Conservation (phyloP, 345 rosid genomes). For the Firmiana major region DNA sequence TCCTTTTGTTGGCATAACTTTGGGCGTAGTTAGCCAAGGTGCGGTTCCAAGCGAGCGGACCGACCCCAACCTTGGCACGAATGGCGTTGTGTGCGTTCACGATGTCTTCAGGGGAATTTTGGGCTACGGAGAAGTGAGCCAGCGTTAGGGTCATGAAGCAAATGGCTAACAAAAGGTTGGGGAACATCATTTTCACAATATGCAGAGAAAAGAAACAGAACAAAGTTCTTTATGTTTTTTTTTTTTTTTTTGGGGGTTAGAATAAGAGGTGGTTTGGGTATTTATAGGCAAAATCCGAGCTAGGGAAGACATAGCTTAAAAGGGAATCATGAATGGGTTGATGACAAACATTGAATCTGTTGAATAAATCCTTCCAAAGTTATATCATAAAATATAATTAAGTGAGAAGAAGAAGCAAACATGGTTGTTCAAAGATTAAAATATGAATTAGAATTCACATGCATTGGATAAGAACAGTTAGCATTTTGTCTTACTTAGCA, state of each 20-base stretch:
- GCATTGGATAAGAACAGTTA: conserved; percentile 4
- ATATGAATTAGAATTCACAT: conserved; percentile 4
- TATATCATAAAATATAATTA: neutral
- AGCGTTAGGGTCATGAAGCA: neutral
- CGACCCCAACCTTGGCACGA: conserved; percentile 22
- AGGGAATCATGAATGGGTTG: neutral
- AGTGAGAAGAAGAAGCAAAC: neutral
- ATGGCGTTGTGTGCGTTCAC: conserved; percentile 18
- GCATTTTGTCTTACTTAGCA: neutral
- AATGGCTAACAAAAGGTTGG: neutral
- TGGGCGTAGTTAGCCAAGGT: conserved; percentile 26
- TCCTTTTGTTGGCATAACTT: conserved; percentile 16
- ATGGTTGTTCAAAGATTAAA: neutral
- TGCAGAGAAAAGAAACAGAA: neutral
- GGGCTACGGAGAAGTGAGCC: conserved; percentile 6
- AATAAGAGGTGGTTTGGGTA: neutral
- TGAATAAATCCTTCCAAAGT: neutral
- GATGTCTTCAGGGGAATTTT: conserved; percentile 15
- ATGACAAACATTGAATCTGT: neutral
- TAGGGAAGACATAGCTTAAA: neutral
- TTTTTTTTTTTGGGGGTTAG: too few species aligned
- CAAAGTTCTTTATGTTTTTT: neutral
- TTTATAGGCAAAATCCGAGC: neutral
- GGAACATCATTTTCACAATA: neutral
- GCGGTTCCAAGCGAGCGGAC: conserved; percentile 22